Conservation (phyloP, 345 rosid genomes). For the Pugionium dolabratum region DNA sequence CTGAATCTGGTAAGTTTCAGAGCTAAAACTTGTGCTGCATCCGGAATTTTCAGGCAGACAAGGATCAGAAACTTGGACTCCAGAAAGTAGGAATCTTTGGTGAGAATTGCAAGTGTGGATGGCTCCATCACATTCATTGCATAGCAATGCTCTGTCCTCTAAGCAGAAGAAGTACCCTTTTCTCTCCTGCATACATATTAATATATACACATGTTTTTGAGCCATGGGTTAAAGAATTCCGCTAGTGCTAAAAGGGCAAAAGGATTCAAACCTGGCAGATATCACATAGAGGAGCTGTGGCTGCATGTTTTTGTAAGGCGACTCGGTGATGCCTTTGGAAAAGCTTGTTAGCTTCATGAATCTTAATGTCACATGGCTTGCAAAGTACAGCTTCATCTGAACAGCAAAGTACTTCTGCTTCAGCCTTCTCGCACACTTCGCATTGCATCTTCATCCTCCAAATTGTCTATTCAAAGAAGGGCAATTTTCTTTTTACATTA, state of each 20-base stretch:
- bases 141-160: constrained; percentile 48
- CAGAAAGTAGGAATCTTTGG: constrained; percentile 43
- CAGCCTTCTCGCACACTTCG: constrained; percentile 46
- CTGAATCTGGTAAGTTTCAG: constrained; percentile 33
- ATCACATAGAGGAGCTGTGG: constrained; percentile 42
- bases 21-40: constrained; percentile 31
- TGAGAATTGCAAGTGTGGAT: constrained; percentile 40
- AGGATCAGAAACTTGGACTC: constrained; percentile 41
- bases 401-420: constrained; percentile 48
- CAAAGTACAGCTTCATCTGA: constrained; percentile 51
- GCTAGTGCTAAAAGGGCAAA: background rate
- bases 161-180: constrained; percentile 45
- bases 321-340: constrained; percentile 43
- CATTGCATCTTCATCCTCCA: constrained; percentile 44
- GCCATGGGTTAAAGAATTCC: background rate
- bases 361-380: constrained; percentile 42
- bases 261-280: constrained; percentile 38
- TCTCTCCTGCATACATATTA: constrained; percentile 28
- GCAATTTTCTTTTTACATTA: background rate
- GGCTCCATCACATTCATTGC: constrained; percentile 45
- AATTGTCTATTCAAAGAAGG: background rate
- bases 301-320: constrained; percentile 23
- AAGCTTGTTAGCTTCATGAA: constrained; percentile 47
- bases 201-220: background rate
- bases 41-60: constrained; percentile 22